Conservation (phyloP, 2,329 filamentous ascomycete species). For the Metarhizium brunneum region DNA sequence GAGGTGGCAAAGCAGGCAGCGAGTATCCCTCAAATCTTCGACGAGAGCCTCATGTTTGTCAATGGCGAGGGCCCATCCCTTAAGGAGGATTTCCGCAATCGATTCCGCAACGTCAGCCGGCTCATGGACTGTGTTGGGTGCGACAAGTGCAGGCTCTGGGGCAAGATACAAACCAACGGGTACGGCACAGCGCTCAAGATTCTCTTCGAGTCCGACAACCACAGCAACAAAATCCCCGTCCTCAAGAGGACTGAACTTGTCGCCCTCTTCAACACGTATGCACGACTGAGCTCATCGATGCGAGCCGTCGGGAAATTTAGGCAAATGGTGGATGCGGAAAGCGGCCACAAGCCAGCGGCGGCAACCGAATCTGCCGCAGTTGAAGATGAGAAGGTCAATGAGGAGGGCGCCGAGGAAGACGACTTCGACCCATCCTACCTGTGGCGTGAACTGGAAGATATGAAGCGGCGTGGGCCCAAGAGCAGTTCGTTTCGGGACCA, state of each 20-base stretch:
- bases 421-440: constrained; percentile 14
- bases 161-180: constrained; percentile 89
- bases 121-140: constrained; percentile 99
- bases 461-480: constrained; percentile 20
- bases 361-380: neutral
- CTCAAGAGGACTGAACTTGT: constrained; percentile 88
- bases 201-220: constrained; percentile 82
- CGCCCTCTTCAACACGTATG: constrained; percentile 88
- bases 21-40: constrained; percentile 72
- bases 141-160: constrained; percentile 97
- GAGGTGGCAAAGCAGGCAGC: constrained; percentile 63
- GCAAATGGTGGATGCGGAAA: constrained; percentile 36
- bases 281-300: constrained; percentile 74
- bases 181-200: constrained; percentile 94
- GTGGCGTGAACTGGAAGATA: constrained; percentile 3
- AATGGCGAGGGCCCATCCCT: constrained; percentile 64
- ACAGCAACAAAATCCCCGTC: constrained; percentile 53
- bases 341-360: constrained; percentile 22
- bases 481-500: constrained; percentile 38
- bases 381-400: constrained; percentile 30
- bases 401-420: constrained; percentile 20
- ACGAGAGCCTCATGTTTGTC: constrained; percentile 93
- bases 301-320: constrained; percentile 66
- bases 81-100: constrained; percentile 95
- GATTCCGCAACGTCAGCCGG: constrained; percentile 92